Conservation (phyloP, 352 stramenopile genomes). For the Blastocystis sp. region DNA sequence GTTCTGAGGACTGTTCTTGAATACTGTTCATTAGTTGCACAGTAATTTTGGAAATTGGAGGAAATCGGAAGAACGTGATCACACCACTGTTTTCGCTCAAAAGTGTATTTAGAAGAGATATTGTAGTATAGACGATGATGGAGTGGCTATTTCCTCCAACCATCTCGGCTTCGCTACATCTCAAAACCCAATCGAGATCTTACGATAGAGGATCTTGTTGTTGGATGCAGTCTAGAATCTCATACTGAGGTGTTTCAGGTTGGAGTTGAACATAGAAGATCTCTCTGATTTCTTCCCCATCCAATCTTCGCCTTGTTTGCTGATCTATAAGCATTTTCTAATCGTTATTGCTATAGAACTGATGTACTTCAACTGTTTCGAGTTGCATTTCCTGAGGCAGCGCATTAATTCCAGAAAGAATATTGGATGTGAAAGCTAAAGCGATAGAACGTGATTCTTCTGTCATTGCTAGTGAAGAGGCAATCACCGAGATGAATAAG, state of each 20-base stretch:
- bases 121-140: background rate
- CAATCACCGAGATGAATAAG: background rate
- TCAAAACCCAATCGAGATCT: background rate
- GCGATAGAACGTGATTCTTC: background rate
- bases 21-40: background rate
- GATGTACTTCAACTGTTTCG: slow-evolving; percentile 23
- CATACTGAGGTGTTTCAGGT: background rate
- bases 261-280: slow-evolving; percentile 28
- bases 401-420: slow-evolving; percentile 45
- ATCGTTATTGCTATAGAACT: background rate
- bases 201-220: background rate
- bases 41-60: slow-evolving; percentile 22
- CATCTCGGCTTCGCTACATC: slow-evolving; percentile 11
- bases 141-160: slow-evolving; percentile 27
- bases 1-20: background rate
- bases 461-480: background rate
- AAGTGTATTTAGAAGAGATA: background rate
- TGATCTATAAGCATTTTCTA: slow-evolving; percentile 40
- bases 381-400: slow-evolving; percentile 24
- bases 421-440: background rate
- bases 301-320: background rate
- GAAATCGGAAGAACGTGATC: slow-evolving; percentile 7
- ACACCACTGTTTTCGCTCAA: background rate
- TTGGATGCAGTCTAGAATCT: background rate
- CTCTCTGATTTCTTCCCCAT: background rate